Conservation (phyloP, 768 basidiomycete species). For the Rhodotorula diobovata region DNA sequence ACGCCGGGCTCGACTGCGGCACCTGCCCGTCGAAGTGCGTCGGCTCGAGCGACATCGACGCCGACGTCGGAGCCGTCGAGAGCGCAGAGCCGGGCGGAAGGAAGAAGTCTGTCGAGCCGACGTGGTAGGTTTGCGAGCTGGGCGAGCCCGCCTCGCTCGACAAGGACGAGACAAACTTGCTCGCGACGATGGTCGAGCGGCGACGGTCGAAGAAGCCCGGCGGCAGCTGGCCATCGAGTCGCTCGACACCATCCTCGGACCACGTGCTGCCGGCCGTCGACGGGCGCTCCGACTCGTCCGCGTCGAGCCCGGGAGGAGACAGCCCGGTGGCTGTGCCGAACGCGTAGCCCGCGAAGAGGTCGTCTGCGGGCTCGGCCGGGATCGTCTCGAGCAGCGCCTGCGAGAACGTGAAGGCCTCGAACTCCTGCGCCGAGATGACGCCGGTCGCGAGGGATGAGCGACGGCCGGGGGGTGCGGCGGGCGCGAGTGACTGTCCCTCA, state of each 20-base stretch:
- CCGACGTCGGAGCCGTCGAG: background rate
- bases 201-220: conserved; percentile 1
- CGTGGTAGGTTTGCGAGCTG: conserved; percentile 13
- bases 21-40: background rate
- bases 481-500: background rate
- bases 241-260: conserved; percentile 28
- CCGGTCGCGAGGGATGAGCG: background rate
- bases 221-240: conserved; percentile 12
- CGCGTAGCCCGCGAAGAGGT: conserved; percentile 10
- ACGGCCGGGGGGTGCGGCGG: background rate
- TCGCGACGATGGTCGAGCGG: conserved; percentile 23
- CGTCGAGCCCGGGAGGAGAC: background rate
- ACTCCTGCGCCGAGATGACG: conserved; percentile 13
- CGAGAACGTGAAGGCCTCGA: conserved; percentile 26
- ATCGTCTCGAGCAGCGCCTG: conserved; percentile 14
- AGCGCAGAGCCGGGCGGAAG: background rate
- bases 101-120: conserved; percentile 27
- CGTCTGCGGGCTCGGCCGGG: conserved; percentile 13
- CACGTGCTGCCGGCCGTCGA: conserved; percentile 18
- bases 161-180: conserved; percentile 12
- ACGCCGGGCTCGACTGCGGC: background rate
- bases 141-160: background rate
- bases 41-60: background rate
- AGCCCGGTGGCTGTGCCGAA: background rate
- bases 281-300: background rate